Percentiles rank a stretch among this genome's conserved stretches.
Conservation (phyloP, 495 filamentous ascomycete genomes). For the Xylaria telfairii region DNA sequence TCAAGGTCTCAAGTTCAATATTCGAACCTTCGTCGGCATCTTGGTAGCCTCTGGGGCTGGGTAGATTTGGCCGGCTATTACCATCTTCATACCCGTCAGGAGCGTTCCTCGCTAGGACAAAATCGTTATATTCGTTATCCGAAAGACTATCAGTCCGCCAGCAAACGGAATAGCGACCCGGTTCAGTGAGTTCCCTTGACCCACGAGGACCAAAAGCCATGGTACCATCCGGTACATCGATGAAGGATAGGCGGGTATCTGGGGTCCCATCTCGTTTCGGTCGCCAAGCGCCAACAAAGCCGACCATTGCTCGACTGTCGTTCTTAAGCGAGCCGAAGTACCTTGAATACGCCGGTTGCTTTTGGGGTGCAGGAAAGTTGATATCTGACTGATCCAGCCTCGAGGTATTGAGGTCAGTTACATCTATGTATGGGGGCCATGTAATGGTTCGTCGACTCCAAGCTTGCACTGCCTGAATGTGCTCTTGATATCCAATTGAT, state of each 20-base stretch:
- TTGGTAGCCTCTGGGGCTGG: background rate
- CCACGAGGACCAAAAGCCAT: conserved; percentile 13
- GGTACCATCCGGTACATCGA: background rate
- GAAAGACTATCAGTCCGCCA: background rate
- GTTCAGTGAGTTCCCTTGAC: background rate
- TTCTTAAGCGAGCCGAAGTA: background rate
- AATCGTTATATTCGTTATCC: background rate
- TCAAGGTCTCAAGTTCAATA: background rate
- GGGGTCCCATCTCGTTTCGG: conserved; percentile 10
- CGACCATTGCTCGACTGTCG: conserved; percentile 2
- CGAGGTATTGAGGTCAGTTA: background rate
- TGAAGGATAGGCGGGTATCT: conserved; percentile 9
- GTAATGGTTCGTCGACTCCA: background rate
- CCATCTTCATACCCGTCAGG: background rate
- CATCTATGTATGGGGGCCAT: conserved; percentile 9
- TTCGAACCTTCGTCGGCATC: background rate
- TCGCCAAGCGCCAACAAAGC: background rate
- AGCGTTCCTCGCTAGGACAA: conserved; percentile 7
- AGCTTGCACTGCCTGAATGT: background rate
- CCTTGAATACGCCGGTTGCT: background rate
- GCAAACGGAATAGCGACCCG: conserved; percentile 7
- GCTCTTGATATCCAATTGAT: background rate
- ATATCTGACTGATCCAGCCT: background rate
- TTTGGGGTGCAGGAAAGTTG: background rate
- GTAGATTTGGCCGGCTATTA: no score